Base-by-base conservation (phyloP, 2,329 filamentous ascomycete genomes). In the Aspergillus jensenii region DNA sequence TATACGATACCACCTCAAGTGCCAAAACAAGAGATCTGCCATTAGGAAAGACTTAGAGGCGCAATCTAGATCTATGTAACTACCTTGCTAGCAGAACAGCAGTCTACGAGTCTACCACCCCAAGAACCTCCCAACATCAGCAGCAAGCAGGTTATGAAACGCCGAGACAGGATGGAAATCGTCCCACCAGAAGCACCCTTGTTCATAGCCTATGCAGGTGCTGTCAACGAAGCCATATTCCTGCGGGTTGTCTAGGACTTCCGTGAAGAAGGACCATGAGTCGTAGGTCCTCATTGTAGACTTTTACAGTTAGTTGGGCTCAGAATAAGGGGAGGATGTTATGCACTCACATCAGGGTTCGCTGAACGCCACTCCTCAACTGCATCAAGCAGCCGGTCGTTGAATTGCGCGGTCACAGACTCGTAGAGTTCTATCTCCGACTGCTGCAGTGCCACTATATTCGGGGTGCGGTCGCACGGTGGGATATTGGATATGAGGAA, bases 121-220 rank as follows among this genome's bases (percentile, higher is more conserved):
- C 44, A 52, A n/a, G 2, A 15, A 21, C n/a, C 25, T 33, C 19
- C 15, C 39, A 11, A 52, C 25, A 52, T 43, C 49, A 14, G 37
- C 21, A 52, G 55, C 46, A 40, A 60, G 48, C 15, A 58, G 4
- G 2, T 19, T 31, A 50, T 56, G 59, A 21, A 59, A 62, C 6
- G 35, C 37, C 15, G 56, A 59, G 3, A 21, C 11, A 3, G 56
- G 51, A 50, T 59, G 56, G 17, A 39, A 55, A 21, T 39, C 19
- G n/a, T 55, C 46, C 51, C 51, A 55, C 56, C 56, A 59, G n/a
- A 59, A 14, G 27, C 51, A 59, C 2, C 56, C 46, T 2, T 50
- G 2, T 2, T 40, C 17, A 9, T 12, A 5, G 21, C 51, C 51
- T 14, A 55, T 51, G 31, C 56, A 59, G 1, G 15, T 15, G n/a